Base-by-base conservation (phyloP, 768 basidiomycete species). In the Gloeophyllum trabeum region DNA sequence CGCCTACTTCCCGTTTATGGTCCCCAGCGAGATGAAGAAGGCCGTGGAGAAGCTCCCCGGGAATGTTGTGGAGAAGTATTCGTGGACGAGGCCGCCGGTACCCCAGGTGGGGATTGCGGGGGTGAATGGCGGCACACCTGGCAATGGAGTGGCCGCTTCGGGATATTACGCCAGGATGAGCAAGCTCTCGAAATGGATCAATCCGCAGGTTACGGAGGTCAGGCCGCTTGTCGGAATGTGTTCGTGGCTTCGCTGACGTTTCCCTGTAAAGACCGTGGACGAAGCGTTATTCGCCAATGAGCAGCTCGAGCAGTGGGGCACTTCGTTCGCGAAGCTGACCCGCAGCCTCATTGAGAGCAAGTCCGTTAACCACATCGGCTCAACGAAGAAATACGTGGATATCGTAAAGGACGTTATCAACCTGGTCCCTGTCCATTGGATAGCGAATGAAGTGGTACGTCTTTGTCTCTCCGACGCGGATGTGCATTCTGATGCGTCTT, bases 1-100 rank as follows among this genome's bases (percentile, higher is more conserved):
- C 51, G 84, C 76, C 1, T 79, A 82, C 53, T 91, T 91, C 71
- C 87, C 89, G 6, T 82, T 92, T 70, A 53, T 82, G 52, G 73
- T 72, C 3, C 86, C 87, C 24, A 53, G 54, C 14, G 59, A 48
- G 43, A 70, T 79, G 66, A 54, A 69, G 47, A 47, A 58, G 2
- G 52, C 56, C 37, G 51, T 82, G 45, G 44, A 44, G 35, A 54
- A 63, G 38, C 55, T 55, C 39, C 56, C 44, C 41, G 50, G 41
- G 4, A 49, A 54, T 6, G 42, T 62, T 5, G 63, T 61, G 32
- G 47, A 57, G 2, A 64, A 75, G 48, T 88, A 88, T 51, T 60
- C 55, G 10, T 83, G 82, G 74, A 58, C 55, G n/a, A 63, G 75
- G 18, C 83, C 84, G 1, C 6, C 40, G 25, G 7, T 40, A 38